phyloP scores from a whole-genome alignment of 2,329 filamentous ascomycete species.

The Beauveria asiatica region DNA sequence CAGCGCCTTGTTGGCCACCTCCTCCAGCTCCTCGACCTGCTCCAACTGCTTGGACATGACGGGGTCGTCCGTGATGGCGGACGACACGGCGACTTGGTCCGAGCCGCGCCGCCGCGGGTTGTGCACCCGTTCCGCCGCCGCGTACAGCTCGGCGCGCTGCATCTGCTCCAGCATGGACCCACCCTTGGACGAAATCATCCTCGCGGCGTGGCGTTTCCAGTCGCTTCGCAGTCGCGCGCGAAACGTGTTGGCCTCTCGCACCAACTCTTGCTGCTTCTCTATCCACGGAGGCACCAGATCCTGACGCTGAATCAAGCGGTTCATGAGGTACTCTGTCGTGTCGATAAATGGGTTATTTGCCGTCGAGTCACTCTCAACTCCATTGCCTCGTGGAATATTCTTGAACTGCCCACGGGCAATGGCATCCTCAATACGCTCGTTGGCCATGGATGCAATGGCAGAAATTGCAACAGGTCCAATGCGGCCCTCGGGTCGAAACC shows the following conservation, averaged over 20 bases:
- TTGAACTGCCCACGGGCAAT: conserved; percentile 85
- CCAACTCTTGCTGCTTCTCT: conserved; percentile 91
- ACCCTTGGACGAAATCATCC: conserved; percentile 68
- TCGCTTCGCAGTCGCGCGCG: conserved; percentile 66
- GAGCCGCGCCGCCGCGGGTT: conserved; percentile 44
- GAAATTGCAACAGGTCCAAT: conserved; percentile 67
- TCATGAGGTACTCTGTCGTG: conserved; percentile 96
- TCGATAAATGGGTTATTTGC: conserved; percentile 85
- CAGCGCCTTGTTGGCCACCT: conserved; percentile 12
- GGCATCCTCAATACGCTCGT: conserved; percentile 87
- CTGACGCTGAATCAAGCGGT: conserved; percentile 95
- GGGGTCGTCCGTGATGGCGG: conserved; percentile 38
- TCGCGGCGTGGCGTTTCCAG: conserved; percentile 76
- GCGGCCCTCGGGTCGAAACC: conserved; percentile 66
- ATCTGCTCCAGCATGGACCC: conserved; percentile 69
- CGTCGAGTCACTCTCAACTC: conserved; percentile 71
- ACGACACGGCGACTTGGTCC: conserved; percentile 40
- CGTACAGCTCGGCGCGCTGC: conserved; percentile 61
- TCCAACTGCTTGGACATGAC: conserved; percentile 39
- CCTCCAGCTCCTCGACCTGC: conserved; percentile 18
- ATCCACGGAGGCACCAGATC: conserved; percentile 97
- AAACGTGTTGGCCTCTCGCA: conserved; percentile 60
- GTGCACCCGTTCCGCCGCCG: conserved; percentile 59
- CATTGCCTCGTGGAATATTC: conserved; percentile 72
- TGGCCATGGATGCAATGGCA: conserved; percentile 75